These are phyloP conservation scores for Dictyostelium firmibasis DNA, from an alignment of 78 protist genomes.

Conservation along the genomic window DNA sequence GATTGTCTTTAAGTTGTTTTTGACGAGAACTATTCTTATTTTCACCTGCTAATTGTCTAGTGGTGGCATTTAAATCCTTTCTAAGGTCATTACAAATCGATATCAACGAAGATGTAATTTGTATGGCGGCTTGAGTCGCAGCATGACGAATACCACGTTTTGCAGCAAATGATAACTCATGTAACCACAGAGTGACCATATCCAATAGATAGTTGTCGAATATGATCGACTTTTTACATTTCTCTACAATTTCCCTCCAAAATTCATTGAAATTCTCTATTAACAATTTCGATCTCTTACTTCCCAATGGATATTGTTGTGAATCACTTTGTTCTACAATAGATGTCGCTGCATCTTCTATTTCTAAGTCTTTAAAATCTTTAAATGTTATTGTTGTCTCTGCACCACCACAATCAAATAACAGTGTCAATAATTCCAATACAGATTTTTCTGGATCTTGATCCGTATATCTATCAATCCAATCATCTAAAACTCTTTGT, in stretches of 20 bases:
- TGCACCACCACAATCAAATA: constrained; percentile 46
- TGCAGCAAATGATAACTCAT: background rate
- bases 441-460: constrained; percentile 38
- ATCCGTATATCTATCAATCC: constrained; percentile 19
- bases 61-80: background rate
- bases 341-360: background rate
- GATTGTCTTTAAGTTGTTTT: constrained; percentile 28
- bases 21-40: background rate
- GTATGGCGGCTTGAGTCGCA: background rate
- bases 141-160: constrained; percentile 22
- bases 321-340: background rate
- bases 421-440: background rate
- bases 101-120: background rate
- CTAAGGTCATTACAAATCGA: background rate
- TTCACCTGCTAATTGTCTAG: constrained; percentile 18
- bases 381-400: background rate
- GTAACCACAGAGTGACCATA: constrained; percentile 22
- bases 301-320: background rate
- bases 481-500: constrained; percentile 7
- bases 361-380: background rate
- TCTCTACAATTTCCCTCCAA: background rate
- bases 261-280: background rate
- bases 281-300: background rate
- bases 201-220: constrained; percentile 33
- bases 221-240: constrained; percentile 37